Evolutionary conservation across 164 flowering plant species (phyloP).

Genomic region (Paratinospora sagittata): DNA sequence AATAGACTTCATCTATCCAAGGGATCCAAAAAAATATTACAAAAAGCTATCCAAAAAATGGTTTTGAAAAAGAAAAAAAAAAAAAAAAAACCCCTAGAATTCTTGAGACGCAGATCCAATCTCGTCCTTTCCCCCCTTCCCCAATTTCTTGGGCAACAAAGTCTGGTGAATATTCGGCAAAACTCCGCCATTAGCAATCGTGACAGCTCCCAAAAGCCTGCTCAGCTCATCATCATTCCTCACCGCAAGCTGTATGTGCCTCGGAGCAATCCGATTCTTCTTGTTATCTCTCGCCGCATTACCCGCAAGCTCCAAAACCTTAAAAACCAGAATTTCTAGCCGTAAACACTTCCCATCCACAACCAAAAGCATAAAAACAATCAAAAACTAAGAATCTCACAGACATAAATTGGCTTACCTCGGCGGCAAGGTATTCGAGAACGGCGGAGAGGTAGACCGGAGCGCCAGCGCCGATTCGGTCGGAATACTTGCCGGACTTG

Average conservation of each 20-base stretch:
- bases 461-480: constrained; percentile 58
- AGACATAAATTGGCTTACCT: constrained; percentile 23
- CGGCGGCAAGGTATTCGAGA: constrained; percentile 57
- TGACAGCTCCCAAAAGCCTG: constrained; percentile 51
- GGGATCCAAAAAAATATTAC: too few species aligned
- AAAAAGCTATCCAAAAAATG: too few species aligned
- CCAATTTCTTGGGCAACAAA: constrained; percentile 47
- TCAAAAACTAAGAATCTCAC: neutral
- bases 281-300: constrained; percentile 67
- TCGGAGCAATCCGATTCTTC: constrained; percentile 59
- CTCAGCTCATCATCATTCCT: constrained; percentile 63
- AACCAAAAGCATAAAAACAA: too few species aligned
- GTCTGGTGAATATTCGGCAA: constrained; percentile 53
- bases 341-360: too few species aligned
- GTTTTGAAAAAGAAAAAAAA: neutral
- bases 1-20: too few species aligned
- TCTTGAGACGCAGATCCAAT: constrained; percentile 52
- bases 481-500: constrained; percentile 52
- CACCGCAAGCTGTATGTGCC: constrained; percentile 66
- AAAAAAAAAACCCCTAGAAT: constrained; percentile 25
- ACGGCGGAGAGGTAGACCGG: constrained; percentile 63
- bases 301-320: constrained; percentile 64
- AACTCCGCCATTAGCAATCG: constrained; percentile 60
- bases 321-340: constrained; percentile 1
- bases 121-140: constrained; percentile 38